phyloP scores from a whole-genome alignment of 352 stramenopile genomes.

The Phytophthora capsici region DNA sequence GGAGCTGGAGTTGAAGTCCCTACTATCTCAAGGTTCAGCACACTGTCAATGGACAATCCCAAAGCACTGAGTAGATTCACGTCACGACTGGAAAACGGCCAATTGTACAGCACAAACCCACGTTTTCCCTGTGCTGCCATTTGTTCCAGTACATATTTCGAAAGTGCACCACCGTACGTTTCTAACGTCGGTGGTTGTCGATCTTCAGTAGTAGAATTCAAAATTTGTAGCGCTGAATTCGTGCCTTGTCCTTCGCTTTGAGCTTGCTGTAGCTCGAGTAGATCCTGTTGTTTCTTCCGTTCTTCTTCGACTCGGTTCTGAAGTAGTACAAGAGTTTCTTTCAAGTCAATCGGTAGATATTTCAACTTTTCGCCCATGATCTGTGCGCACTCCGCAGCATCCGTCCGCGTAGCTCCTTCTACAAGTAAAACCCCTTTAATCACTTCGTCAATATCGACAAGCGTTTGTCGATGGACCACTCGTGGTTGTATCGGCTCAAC shows the following conservation, averaged over 20 bases:
- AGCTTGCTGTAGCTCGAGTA: conserved; percentile 11
- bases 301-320: conserved; percentile 21
- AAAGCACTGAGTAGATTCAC: conserved; percentile 53
- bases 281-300: conserved; percentile 6
- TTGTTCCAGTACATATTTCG: conserved; percentile 15
- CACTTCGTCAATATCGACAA: conserved; percentile 53
- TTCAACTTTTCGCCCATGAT: conserved; percentile 49
- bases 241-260: conserved; percentile 23
- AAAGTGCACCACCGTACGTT: conserved; percentile 14
- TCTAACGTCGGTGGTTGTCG: conserved; percentile 24
- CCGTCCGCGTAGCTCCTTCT: conserved; percentile 39
- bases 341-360: conserved; percentile 56
- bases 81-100: conserved; percentile 50
- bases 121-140: conserved; percentile 31
- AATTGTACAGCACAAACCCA: conserved; percentile 69
- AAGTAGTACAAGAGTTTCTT: conserved; percentile 28
- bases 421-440: conserved; percentile 59
- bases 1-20: not conserved
- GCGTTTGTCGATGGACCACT: conserved; percentile 16
- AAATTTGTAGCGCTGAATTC: conserved; percentile 9
- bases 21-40: conserved; percentile 57
- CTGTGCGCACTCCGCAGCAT: conserved; percentile 46
- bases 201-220: not conserved
- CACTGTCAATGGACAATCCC: conserved; percentile 57
- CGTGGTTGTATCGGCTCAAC: conserved; percentile 11